Base-by-base conservation (phyloP, 192 early-diverging fungal species). In the Coemansia brasiliensis region DNA sequence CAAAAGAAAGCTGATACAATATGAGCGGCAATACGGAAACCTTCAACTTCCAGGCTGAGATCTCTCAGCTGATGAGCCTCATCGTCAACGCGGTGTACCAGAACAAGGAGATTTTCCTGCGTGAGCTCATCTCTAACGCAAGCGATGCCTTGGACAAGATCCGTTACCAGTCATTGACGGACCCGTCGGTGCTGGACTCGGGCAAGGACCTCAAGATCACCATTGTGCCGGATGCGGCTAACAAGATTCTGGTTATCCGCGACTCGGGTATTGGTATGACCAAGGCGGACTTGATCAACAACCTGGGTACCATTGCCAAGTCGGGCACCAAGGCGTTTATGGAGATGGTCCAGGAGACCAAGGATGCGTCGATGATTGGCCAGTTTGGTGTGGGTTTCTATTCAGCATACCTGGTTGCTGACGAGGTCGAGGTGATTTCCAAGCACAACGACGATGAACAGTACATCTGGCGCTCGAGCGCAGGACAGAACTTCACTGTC, bases 381-480 rank as follows among this genome's bases (percentile, higher is more conserved):
- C 95, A 98, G 82, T 99, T 99, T 78, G 97, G 97, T 93, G 97
- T 99, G 55, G 97, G 97, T 86, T 98, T 99, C 94, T 99, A 98
- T 91, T 96, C 95, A 62, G 95, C 96, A 55, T 99, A 96, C 89
- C 86, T 99, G 61, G 94, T 98, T 65, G 96, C 94, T 65, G 97
- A 99, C 81, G 89, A 89, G 82, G 97, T 99, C 40, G 74, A 72
- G 90, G 91, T 66, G 84, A 87, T 63, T 94, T 96, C 89, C 89
- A 93, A 99, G 83, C 84, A 90, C 80, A 96, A 98, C 74, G 88
- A 91, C 52, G 88, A 88, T 58, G 87, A 88, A 59, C 97, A 99
- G 83, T 86, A 93, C 80, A 83, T 99, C 64, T 99, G 97, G 97
- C 88, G 92, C 68, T 94, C 93, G 52, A 85, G 85, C 53, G 94